Evolutionary conservation across 2,329 filamentous ascomycete genomes (phyloP).

Genomic region (Neonectria faginata): DNA sequence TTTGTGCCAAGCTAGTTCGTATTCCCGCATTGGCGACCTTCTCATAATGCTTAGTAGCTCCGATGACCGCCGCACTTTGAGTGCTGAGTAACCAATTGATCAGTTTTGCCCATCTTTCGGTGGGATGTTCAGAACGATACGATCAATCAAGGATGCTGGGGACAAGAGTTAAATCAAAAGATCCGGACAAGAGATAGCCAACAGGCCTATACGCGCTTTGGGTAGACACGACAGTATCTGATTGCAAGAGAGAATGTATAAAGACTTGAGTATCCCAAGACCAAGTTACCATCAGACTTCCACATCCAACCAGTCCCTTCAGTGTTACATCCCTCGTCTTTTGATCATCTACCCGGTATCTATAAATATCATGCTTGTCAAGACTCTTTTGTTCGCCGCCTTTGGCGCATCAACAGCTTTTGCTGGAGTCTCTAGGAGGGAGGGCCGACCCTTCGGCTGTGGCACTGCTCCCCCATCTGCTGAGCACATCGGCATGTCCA

Average conservation of each 20-base stretch:
- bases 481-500: conserved; percentile 10
- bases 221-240: not conserved
- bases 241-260: not conserved
- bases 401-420: conserved; percentile 2
- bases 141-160: not conserved
- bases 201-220: not conserved
- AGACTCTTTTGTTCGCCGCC: not conserved
- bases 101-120: not conserved
- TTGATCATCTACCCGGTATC: not conserved
- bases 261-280: not conserved
- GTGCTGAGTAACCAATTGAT: too few species aligned
- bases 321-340: not conserved
- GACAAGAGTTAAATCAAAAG: not conserved
- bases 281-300: not conserved
- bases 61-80: not conserved
- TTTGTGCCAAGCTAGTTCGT: not conserved
- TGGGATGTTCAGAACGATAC: not conserved
- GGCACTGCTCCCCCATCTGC: not conserved
- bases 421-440: not conserved
- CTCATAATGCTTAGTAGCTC: not conserved
- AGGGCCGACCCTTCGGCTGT: not conserved
- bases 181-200: not conserved
- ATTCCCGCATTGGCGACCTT: not conserved
- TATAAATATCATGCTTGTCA: not conserved
- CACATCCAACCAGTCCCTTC: not conserved